These are phyloP conservation scores for Trichoderma sp. DNA, from an alignment of 2,329 filamentous ascomycete species.

Conservation along the genomic window DNA sequence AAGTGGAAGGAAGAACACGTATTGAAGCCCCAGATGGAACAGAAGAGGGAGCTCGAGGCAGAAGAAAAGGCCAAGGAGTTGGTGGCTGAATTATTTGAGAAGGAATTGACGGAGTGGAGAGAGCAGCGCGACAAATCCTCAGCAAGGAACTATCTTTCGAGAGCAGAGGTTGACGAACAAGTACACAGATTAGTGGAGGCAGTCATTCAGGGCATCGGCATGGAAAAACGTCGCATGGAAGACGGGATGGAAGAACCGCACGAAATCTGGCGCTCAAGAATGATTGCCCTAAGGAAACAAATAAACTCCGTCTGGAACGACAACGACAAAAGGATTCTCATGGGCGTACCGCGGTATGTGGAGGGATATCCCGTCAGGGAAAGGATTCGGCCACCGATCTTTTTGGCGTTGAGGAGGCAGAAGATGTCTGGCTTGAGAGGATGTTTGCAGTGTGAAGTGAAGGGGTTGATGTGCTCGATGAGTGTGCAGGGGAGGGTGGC, in stretches of 20 bases:
- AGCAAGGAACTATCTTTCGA: neutral
- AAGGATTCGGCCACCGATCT: slow-evolving; percentile 20
- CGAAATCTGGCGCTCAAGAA: neutral
- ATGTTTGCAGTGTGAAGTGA: slow-evolving; percentile 29
- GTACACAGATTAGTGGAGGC: neutral
- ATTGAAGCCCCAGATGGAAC: neutral
- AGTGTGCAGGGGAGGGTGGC: slow-evolving; percentile 27
- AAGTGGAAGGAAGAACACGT: neutral
- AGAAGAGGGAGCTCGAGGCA: neutral
- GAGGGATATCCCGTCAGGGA: slow-evolving; percentile 30
- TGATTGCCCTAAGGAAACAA: neutral
- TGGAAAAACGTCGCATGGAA: neutral
- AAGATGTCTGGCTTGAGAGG: neutral
- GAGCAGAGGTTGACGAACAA: slow-evolving; percentile 3
- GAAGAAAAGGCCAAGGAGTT: neutral
- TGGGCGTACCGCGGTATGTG: slow-evolving; percentile 27
- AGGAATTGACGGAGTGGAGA: neutral
- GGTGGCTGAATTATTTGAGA: neutral
- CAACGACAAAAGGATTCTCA: slow-evolving; percentile 12
- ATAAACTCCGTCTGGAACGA: slow-evolving; percentile 19
- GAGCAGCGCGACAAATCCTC: neutral
- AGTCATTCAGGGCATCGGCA: neutral
- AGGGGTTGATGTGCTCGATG: slow-evolving; percentile 29
- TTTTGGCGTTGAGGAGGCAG: slow-evolving; percentile 18
- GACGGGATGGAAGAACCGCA: slow-evolving; percentile 4